phyloP scores from a whole-genome alignment of 2,329 filamentous ascomycete species.

The Penicillium expansum region DNA sequence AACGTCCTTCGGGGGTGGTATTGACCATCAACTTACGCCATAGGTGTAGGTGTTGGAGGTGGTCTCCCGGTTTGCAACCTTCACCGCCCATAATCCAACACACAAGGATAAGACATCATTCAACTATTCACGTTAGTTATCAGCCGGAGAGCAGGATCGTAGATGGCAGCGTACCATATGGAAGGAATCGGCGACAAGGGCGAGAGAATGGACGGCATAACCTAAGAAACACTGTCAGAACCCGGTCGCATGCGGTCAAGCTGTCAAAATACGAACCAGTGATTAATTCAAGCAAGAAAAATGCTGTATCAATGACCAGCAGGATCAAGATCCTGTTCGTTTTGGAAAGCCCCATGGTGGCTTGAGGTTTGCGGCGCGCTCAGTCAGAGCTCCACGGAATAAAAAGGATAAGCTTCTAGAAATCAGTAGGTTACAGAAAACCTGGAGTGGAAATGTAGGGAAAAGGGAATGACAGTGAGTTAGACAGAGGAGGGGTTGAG shows the following conservation, averaged over 20 bases:
- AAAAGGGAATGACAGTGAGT: not conserved
- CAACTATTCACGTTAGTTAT: conserved; percentile 53
- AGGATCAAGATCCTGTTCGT: conserved; percentile 88
- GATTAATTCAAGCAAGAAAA: conserved; percentile 86
- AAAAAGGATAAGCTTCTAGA: not conserved
- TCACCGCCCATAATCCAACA: conserved; percentile 94
- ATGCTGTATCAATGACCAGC: conserved; percentile 81
- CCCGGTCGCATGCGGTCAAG: not conserved
- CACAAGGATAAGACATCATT: conserved; percentile 95
- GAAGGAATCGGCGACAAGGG: conserved; percentile 93
- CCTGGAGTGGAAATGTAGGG: not conserved
- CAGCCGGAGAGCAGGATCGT: not conserved
- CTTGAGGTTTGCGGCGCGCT: conserved; percentile 21
- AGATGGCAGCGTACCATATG: conserved; percentile 70
- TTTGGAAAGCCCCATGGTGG: conserved; percentile 81
- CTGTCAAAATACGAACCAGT: conserved; percentile 53
- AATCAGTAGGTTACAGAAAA: not conserved
- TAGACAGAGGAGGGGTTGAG: not conserved
- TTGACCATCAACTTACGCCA: conserved; percentile 61
- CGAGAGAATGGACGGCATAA: conserved; percentile 84
- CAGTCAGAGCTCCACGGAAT: conserved; percentile 13
- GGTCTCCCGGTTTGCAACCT: conserved; percentile 76
- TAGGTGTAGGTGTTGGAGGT: conserved; percentile 90
- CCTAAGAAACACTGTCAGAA: conserved; percentile 45
- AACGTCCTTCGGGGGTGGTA: not conserved